Conservation (phyloP, 148 eudicot genomes). For the Amaranthus cruentus region DNA sequence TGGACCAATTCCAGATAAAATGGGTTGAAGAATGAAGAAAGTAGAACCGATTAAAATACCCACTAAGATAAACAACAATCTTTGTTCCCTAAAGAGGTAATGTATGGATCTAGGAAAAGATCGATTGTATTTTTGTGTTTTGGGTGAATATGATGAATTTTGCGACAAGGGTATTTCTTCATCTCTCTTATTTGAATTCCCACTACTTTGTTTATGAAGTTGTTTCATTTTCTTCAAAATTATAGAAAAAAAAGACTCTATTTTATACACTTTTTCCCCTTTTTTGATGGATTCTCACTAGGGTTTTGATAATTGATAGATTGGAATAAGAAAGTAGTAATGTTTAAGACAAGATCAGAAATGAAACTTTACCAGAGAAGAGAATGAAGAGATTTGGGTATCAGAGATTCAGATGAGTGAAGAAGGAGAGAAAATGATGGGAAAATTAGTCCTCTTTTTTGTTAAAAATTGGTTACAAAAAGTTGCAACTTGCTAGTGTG, state of each 20-base stretch:
- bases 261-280: no score
- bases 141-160: constrained; percentile 48
- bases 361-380: background rate
- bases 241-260: no score
- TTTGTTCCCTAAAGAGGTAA: constrained; percentile 60
- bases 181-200: constrained; percentile 25
- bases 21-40: constrained; percentile 63
- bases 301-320: background rate
- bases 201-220: constrained; percentile 51
- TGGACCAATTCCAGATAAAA: constrained; percentile 29
- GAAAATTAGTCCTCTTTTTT: background rate
- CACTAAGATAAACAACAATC: constrained; percentile 57
- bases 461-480: background rate
- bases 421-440: background rate
- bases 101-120: constrained; percentile 55
- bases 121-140: constrained; percentile 45
- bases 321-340: background rate
- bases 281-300: no score
- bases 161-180: constrained; percentile 35
- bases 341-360: background rate
- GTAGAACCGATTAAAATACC: constrained; percentile 65
- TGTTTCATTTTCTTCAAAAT: constrained; percentile 40
- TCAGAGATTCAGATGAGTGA: background rate
- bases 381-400: background rate
- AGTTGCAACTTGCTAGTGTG: background rate